phyloP scores from a whole-genome alignment of 805 yeast genomes.

The Suhomyces pyralidae region DNA sequence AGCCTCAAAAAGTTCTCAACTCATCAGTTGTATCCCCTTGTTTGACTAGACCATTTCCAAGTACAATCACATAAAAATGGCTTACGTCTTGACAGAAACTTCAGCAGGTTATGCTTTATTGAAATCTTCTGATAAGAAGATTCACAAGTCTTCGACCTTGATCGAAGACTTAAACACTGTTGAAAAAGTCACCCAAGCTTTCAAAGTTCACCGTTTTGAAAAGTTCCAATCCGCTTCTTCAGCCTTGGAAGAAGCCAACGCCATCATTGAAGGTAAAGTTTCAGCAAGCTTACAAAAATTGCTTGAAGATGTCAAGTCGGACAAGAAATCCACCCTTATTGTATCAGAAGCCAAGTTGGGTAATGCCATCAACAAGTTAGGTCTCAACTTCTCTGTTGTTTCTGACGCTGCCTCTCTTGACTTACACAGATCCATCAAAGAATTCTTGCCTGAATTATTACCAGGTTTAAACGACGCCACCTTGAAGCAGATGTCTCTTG shows the following conservation, averaged over 20 bases:
- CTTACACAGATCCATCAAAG: conserved; percentile 92
- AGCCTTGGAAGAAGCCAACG: conserved; percentile 92
- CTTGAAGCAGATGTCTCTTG: conserved; percentile 90
- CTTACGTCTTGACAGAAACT: conserved; percentile 92
- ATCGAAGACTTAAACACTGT: conserved; percentile 76
- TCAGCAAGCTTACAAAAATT: conserved; percentile 76
- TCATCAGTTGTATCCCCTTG: background rate
- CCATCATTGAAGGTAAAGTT: conserved; percentile 91
- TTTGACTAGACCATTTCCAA: background rate
- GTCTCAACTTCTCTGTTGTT: conserved; percentile 80
- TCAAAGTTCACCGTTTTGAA: conserved; percentile 93
- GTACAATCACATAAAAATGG: conserved; percentile 43
- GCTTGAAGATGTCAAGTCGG: conserved; percentile 71
- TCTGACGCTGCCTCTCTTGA: conserved; percentile 95
- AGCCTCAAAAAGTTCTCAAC: conserved; percentile 1
- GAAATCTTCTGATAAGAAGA: conserved; percentile 96
- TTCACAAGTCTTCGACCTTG: conserved; percentile 77
- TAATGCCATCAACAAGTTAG: conserved; percentile 92
- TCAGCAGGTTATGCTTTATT: conserved; percentile 98
- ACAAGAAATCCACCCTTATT: conserved; percentile 80
- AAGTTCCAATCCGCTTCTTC: conserved; percentile 92
- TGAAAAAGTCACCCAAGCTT: conserved; percentile 82
- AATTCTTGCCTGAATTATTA: conserved; percentile 86
- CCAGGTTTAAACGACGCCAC: conserved; percentile 90
- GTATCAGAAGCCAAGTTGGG: conserved; percentile 96